Base-by-base conservation (phyloP, 352 stramenopile genomes). In the Phytopythium sindhum region DNA sequence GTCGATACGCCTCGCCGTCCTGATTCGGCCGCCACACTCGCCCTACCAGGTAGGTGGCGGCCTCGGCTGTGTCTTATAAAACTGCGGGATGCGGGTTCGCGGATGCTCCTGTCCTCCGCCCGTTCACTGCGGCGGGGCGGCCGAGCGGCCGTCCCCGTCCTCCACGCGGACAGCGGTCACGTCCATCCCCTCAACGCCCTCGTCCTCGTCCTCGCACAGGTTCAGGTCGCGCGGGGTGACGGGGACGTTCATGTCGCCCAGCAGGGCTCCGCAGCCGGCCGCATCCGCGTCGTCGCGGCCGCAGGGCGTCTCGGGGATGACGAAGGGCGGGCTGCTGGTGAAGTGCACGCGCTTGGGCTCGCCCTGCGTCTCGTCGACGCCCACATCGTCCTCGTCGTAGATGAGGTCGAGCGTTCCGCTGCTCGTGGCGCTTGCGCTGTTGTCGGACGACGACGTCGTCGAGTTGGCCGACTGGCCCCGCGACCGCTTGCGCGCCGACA, bases 291-390 rank as follows among this genome's bases (percentile, higher is more conserved):
- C 55, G 11, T 15, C 24, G 0, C 41, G 26, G 9, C 55, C 23
- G 37, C 55, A 26, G 8, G 55, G 55, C 55, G 39, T 21, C 41
- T 75, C 70, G 0, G 77, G 77, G 53, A 86, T 86, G 50, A 81
- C 75, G 58, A 80, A 68, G 0, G 71, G 73, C 8, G 77, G 70
- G 11, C 78, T 73, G 6, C 70, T 66, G 39, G 68, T 73, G 56
- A 86, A 86, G 63, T 86, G 77, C 31, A 86, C 77, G 23, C 75
- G 73, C 50, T 86, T 86, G 39, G 68, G 65, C 28, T 78, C 73
- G 4, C 70, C 68, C 61, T 75, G 70, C n/a, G 73, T 67, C 24
- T 70, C 65, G 33, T 76, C 70, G 0, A 63, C 48, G 8, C 65
- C 66, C 11, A 75, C 73, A 50, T 78, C 65, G 35, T 72, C 54